A percentile compares a stretch with the other conserved stretches of the same genome.
Evolutionary conservation across 176 grass and related monocot genomes (phyloP).

Genomic region (Dactylis glomerata): DNA sequence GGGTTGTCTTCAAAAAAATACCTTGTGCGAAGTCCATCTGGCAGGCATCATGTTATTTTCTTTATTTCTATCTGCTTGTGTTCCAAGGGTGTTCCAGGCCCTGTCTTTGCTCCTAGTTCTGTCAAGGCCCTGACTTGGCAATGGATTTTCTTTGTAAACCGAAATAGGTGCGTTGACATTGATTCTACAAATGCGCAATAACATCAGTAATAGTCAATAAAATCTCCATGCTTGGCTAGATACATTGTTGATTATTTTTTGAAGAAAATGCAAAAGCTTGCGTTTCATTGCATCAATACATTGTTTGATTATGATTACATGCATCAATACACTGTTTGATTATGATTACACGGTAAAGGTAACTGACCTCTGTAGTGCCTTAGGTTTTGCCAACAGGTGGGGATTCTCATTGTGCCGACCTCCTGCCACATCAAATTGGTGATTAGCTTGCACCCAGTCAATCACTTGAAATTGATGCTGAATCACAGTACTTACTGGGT

Average conservation of each 20-base stretch:
- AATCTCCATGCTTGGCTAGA: not conserved
- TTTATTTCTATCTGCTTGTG: slow-evolving; percentile 79
- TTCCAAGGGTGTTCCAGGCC: slow-evolving; percentile 66
- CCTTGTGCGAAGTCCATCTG: slow-evolving; percentile 89
- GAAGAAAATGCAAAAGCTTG: no score
- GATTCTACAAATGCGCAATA: slow-evolving; percentile 45
- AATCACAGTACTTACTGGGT: slow-evolving; percentile 41
- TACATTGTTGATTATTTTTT: no score
- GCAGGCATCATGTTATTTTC: slow-evolving; percentile 71
- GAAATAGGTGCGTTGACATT: slow-evolving; percentile 52
- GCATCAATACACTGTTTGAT: slow-evolving; percentile 1
- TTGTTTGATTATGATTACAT: no score
- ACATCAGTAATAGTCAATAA: not conserved
- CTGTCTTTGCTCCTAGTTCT: slow-evolving; percentile 37
- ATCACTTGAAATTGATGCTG: not conserved
- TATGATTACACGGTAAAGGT: not conserved
- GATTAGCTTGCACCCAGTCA: slow-evolving; percentile 28
- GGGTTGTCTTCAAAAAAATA: slow-evolving; percentile 19
- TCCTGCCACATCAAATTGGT: slow-evolving; percentile 42
- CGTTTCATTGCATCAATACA: no score
- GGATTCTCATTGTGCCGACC: slow-evolving; percentile 36
- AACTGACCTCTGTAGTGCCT: slow-evolving; percentile 50
- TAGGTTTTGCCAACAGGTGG: slow-evolving; percentile 22
- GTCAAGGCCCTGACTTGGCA: slow-evolving; percentile 32
- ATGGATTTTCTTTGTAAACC: slow-evolving; percentile 64